Evolutionary conservation across 305 asterid genomes (phyloP), one percentile per base, ranked within the genome.

Genomic region (Fraxinus xanthoxyloides): DNA sequence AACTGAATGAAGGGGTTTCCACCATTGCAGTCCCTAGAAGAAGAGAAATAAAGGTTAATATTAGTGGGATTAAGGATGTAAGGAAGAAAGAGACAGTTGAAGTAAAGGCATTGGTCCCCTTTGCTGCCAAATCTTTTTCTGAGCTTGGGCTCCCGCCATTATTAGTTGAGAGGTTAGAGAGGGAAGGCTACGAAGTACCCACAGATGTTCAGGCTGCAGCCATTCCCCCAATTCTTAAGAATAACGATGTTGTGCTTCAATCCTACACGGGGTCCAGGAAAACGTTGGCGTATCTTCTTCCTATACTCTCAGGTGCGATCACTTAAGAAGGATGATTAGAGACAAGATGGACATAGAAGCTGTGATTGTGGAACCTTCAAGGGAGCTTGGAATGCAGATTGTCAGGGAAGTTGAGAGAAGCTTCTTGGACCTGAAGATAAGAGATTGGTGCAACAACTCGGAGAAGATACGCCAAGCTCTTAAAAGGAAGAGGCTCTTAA

Each of bases 381-480:
- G 99, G 85, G 99, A 96, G 89, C 98, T 94, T 1, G 99, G 94
- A 63, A 96, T 96, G 99, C 99, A 96, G 89, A 96, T 94, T 82
- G 99, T 96, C 83, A 89, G 99, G 86, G 98, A 94, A 86, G 84
- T 92, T 56, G 98, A 96, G 86, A 96, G 86, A 96, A 90, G 89
- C 85, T 96, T 1, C 93, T 96, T 74, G 99, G 98, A 76, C 97
- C 98, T 30, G 83, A 84, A 12, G 88, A 93, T 80, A 94, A 91
- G 89, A 92, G 92, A 85, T 81, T 90, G 77, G 99, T 96, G 36
- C 99, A 96, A 78, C 99, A 96, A 83, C 95, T 96, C 75, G 99
- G 93, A 24, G 99, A 98, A 59, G 99, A 98, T 69, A 98, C 99
- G n/a, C n/a, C n/a, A n/a, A n/a, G n/a, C n/a, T n/a, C n/a, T n/a